Conservation (phyloP, 345 rosid species). For the Corymbia maculata region DNA sequence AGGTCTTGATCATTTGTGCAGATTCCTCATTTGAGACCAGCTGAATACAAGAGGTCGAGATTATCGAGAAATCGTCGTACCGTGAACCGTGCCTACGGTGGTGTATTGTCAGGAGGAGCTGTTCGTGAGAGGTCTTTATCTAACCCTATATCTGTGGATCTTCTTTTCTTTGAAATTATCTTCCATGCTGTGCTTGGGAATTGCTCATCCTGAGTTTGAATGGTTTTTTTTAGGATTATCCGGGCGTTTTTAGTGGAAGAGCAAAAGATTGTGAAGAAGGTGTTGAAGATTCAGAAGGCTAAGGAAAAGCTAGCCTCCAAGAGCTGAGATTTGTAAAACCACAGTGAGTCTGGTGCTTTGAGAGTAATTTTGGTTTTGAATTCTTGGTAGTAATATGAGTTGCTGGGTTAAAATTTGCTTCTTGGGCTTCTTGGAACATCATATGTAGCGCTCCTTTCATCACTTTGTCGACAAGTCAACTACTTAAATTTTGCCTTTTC, state of each 20-base stretch:
- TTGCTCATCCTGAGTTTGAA: not conserved
- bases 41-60: conserved; percentile 81
- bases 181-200: not conserved
- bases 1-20: conserved; percentile 1
- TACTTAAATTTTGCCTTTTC: conserved; percentile 6
- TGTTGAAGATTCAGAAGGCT: conserved; percentile 64
- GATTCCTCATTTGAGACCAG: conserved; percentile 90
- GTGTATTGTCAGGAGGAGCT: conserved; percentile 75
- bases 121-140: conserved; percentile 67
- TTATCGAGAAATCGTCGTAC: conserved; percentile 70
- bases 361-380: conserved; percentile 1
- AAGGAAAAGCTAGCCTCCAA: conserved; percentile 57
- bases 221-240: conserved; percentile 31
- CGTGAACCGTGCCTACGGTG: conserved; percentile 88
- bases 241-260: conserved; percentile 78
- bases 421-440: not conserved
- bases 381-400: conserved; percentile 1
- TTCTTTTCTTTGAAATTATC: not conserved
- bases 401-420: conserved; percentile 1
- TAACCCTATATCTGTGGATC: not conserved
- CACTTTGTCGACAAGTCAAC: conserved; percentile 16
- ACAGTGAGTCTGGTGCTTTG: not conserved
- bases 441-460: not conserved
- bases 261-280: conserved; percentile 81
- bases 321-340: conserved; percentile 12